Evolutionary conservation across 2,329 filamentous ascomycete species (phyloP).

Genomic region (Pseudogymnoascus sp.): DNA sequence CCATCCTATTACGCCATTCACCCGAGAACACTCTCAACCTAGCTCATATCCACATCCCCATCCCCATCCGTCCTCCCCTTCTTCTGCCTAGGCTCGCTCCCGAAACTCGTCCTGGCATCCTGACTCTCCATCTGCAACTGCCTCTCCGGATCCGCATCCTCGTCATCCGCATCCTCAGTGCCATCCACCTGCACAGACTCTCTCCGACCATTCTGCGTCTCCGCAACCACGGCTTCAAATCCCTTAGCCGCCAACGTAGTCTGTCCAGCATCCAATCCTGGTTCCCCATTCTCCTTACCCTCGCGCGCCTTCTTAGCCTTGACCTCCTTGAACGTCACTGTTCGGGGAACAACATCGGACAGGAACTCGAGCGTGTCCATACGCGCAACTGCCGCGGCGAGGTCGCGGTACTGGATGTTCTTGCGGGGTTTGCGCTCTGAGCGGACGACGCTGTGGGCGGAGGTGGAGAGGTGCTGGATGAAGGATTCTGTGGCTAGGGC

Average conservation of each 20-base stretch:
- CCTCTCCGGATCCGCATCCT: conserved; percentile 23
- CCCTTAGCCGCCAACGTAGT: conserved; percentile 20
- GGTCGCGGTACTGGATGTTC: conserved; percentile 92
- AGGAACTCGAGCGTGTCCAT: conserved; percentile 95
- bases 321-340: conserved; percentile 70
- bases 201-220: conserved; percentile 12
- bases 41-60: conserved; percentile 27
- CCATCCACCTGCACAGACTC: not conserved
- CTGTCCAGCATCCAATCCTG: conserved; percentile 21
- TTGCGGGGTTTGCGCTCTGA: conserved; percentile 85
- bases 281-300: conserved; percentile 22
- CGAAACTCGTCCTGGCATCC: conserved; percentile 17
- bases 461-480: conserved; percentile 80
- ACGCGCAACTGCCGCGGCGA: conserved; percentile 77
- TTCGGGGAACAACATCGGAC: conserved; percentile 82
- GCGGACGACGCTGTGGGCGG: conserved; percentile 81
- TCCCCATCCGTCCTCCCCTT: conserved; percentile 14
- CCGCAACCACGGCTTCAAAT: conserved; percentile 18
- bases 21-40: not conserved
- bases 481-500: conserved; percentile 94
- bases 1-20: conserved; percentile 5
- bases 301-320: conserved; percentile 52
- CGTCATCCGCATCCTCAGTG: not conserved
- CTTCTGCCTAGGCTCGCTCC: conserved; percentile 11
- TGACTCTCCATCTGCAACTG: conserved; percentile 29